These are phyloP conservation scores for Pseudisothecium myosuroides DNA, from an alignment of 225 moss, liverwort and hornwort species.

Conservation along the genomic window DNA sequence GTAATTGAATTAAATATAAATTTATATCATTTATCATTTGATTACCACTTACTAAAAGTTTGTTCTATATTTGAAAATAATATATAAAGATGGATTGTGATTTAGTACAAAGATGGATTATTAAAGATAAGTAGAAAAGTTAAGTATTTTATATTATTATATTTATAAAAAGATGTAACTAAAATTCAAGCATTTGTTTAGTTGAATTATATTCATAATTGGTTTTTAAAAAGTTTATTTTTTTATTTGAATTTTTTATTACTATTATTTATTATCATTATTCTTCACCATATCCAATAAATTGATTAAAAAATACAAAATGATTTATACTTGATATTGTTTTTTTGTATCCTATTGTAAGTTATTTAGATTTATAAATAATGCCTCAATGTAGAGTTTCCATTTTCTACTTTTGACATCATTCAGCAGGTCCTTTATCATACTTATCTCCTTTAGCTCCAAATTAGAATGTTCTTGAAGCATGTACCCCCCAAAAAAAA, in stretches of 20 bases:
- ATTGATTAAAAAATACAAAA: neutral
- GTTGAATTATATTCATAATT: neutral
- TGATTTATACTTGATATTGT: neutral
- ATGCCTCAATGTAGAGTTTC: neutral
- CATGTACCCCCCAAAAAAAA: accelerated
- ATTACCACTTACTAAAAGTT: neutral
- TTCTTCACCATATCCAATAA: neutral
- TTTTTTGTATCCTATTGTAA: neutral
- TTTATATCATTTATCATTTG: neutral
- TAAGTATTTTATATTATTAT: neutral
- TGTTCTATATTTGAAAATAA: neutral
- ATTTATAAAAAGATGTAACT: neutral
- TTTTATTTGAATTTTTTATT: neutral
- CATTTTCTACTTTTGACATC: neutral
- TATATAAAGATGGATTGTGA: neutral
- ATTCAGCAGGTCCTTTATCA: neutral
- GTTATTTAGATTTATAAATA: neutral
- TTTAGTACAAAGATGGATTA: neutral
- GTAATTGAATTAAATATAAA: neutral
- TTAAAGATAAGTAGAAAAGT: neutral
- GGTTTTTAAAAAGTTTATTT: neutral
- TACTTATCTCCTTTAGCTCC: accelerated
- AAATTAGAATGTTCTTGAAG: neutral
- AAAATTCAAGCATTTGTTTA: neutral
- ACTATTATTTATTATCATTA: neutral